Conservation (phyloP, 306 rosid genomes). For the Dryas octopetala region DNA sequence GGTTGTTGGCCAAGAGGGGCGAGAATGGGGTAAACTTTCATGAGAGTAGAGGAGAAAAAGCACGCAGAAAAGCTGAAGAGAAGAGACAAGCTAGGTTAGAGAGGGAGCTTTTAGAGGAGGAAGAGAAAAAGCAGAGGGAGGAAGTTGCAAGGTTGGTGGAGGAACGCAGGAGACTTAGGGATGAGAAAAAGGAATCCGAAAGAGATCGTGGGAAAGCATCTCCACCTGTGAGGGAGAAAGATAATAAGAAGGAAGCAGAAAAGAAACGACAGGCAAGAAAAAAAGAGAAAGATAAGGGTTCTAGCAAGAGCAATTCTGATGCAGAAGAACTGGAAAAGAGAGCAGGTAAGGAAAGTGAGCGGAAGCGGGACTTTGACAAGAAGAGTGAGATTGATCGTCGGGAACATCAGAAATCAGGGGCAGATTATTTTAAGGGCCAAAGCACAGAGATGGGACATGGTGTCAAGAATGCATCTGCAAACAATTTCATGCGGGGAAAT, state of each 20-base stretch:
- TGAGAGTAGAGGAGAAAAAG: conserved; percentile 91
- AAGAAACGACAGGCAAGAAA: conserved; percentile 85
- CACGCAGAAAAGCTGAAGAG: conserved; percentile 99
- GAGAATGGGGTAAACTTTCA: conserved; percentile 68
- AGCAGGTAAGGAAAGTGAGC: conserved; percentile 76
- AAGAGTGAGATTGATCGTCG: conserved; percentile 63
- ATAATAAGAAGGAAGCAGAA: conserved; percentile 75
- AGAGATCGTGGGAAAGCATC: conserved; percentile 63
- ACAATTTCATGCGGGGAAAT: conserved; percentile 56
- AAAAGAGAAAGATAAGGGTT: conserved; percentile 83
- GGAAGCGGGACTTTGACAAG: conserved; percentile 67
- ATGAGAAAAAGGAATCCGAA: conserved; percentile 83
- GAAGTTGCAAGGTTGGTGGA: conserved; percentile 97
- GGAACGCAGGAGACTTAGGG: conserved; percentile 91
- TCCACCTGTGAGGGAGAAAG: conserved; percentile 52
- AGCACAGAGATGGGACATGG: conserved; percentile 50
- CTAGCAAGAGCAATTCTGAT: conserved; percentile 97
- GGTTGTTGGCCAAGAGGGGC: conserved; percentile 62
- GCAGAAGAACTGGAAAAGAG: conserved; percentile 85
- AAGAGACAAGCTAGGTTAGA: conserved; percentile 95
- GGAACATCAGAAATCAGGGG: conserved; percentile 62
- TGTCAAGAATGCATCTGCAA: conserved; percentile 45
- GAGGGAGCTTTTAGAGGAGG: conserved; percentile 93
- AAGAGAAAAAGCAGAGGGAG: conserved; percentile 96
- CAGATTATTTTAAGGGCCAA: conserved; percentile 57